A percentile compares a stretch with the other conserved stretches of the same genome.
These are phyloP conservation scores for Pyracantha coccinea DNA, from an alignment of 331 rosid genomes.

Conservation along the genomic window DNA sequence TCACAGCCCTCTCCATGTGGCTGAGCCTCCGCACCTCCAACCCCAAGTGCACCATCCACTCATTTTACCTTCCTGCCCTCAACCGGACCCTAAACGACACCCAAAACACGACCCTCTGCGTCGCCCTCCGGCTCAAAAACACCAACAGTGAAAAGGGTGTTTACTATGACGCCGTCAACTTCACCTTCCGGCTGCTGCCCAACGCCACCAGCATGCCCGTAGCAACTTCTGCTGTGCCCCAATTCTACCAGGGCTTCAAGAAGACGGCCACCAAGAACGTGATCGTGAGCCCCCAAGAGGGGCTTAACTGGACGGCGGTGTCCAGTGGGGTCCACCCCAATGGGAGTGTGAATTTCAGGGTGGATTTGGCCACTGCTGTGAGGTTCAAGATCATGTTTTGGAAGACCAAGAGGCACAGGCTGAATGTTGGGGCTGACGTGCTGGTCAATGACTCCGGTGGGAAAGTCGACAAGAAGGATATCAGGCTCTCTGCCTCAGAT, in stretches of 20 bases:
- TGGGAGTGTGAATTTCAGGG: conserved; percentile 7
- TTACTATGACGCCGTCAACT: conserved; percentile 35
- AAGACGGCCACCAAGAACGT: conserved; percentile 25
- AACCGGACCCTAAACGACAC: conserved; percentile 26
- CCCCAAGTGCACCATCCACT: conserved; percentile 26
- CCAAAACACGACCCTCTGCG: conserved; percentile 20
- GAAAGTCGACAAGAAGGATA: conserved; percentile 16
- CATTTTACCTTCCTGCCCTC: conserved; percentile 54
- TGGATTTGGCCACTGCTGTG: conserved; percentile 38
- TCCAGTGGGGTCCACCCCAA: neutral
- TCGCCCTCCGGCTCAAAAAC: conserved; percentile 23
- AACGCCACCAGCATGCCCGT: neutral
- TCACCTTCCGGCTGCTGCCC: conserved; percentile 11
- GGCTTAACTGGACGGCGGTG: conserved; percentile 23
- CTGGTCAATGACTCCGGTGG: conserved; percentile 16
- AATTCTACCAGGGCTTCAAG: conserved; percentile 58
- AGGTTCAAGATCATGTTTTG: conserved; percentile 53
- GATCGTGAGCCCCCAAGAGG: neutral
- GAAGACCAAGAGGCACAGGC: conserved; percentile 36
- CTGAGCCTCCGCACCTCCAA: conserved; percentile 43
- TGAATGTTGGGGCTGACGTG: conserved; percentile 41
- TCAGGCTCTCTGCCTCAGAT: conserved; percentile 40
- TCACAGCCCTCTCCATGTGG: conserved; percentile 61
- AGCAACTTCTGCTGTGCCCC: conserved; percentile 4
- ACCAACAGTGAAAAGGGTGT: conserved; percentile 54